These are phyloP conservation scores for Aspergillus pseudoviridinutans DNA, from an alignment of 2,329 filamentous ascomycete species.

Conservation along the genomic window DNA sequence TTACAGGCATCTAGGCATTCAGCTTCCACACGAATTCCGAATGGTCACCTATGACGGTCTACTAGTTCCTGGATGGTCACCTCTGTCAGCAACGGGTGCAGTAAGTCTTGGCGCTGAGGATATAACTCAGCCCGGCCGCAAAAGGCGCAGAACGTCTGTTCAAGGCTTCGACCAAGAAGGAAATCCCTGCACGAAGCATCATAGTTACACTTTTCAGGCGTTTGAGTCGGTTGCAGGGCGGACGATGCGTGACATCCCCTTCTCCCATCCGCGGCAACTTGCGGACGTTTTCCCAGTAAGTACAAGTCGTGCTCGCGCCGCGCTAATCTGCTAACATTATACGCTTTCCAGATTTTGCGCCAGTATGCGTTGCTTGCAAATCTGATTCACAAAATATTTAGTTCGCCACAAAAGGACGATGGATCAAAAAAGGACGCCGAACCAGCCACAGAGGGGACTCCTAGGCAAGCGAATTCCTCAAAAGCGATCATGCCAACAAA, in stretches of 20 bases:
- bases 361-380: conserved; percentile 43
- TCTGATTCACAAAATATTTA: conserved; percentile 36
- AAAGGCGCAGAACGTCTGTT: conserved; percentile 31
- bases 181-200: conserved; percentile 27
- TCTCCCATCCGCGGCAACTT: conserved; percentile 44
- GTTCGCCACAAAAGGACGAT: conserved; percentile 15
- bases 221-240: conserved; percentile 40
- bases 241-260: conserved; percentile 40
- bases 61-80: conserved; percentile 31
- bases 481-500: conserved; percentile 11
- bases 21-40: conserved; percentile 39
- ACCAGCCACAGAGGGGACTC: conserved; percentile 2
- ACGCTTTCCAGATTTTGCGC: conserved; percentile 33
- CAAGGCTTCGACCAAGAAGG: conserved; percentile 29
- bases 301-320: not conserved
- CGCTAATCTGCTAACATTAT: not conserved
- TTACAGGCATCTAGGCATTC: conserved; percentile 37
- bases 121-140: conserved; percentile 24
- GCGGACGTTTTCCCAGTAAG: conserved; percentile 38
- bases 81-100: conserved; percentile 17
- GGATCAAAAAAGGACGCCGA: conserved; percentile 5
- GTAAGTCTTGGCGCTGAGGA: conserved; percentile 24
- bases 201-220: conserved; percentile 42
- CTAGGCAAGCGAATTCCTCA: conserved; percentile 4
- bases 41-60: conserved; percentile 37